phyloP scores from a whole-genome alignment of 768 basidiomycete genomes.

The Mycena olivaceomarginata region DNA sequence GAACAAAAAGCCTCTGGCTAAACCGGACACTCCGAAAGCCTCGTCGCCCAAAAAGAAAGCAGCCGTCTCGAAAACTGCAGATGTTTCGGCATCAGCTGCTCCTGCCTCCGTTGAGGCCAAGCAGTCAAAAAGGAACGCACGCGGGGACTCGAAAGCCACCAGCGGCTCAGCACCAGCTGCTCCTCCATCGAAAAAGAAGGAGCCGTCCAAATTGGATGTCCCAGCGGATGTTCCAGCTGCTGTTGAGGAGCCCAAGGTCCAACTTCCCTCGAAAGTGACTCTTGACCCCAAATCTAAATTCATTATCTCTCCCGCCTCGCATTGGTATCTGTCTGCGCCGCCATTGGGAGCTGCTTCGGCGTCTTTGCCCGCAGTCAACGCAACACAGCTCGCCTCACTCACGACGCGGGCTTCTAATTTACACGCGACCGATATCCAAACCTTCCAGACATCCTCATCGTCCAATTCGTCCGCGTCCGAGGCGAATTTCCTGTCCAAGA shows the following conservation, averaged over 20 bases:
- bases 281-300: conserved; percentile 62
- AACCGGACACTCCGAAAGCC: conserved; percentile 40
- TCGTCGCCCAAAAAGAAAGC: conserved; percentile 36
- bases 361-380: conserved; percentile 57
- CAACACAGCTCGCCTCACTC: conserved; percentile 67
- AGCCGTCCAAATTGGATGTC: conserved; percentile 39
- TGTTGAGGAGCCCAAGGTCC: conserved; percentile 45
- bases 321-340: conserved; percentile 74
- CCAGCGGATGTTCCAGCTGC: conserved; percentile 29
- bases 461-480: conserved; percentile 84
- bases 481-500: conserved; percentile 86
- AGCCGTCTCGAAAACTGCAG: conserved; percentile 30
- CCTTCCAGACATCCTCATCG: conserved; percentile 71
- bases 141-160: conserved; percentile 32
- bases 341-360: conserved; percentile 57
- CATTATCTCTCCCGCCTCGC: conserved; percentile 62
- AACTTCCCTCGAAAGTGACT: conserved; percentile 58
- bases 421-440: conserved; percentile 60
- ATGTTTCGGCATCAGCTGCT: conserved; percentile 4
- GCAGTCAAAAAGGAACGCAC: conserved; percentile 38
- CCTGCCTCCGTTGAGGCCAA: conserved; percentile 15
- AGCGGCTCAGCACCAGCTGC: neutral
- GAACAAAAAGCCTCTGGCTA: conserved; percentile 16
- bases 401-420: conserved; percentile 65
- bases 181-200: conserved; percentile 45